Base-by-base conservation (phyloP, 2,329 filamentous ascomycete species). In the Orbilia brochopaga region DNA sequence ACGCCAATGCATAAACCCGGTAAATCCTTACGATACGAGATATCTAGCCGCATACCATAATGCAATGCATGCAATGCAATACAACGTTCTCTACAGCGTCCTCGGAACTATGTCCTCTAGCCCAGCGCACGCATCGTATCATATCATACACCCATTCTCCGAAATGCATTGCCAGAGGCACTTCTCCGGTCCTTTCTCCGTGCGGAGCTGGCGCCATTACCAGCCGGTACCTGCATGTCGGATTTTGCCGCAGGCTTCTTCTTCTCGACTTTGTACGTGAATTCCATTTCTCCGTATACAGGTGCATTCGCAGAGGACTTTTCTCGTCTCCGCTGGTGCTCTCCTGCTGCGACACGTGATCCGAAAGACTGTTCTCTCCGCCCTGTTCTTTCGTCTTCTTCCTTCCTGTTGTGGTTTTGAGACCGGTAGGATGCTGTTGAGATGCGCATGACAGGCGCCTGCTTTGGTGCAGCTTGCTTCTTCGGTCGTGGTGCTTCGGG, bases 351-450 rank as follows among this genome's bases (percentile, higher is more conserved):
- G 0, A 81, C 80, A 10, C 82, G 78, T 8, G 81, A 77, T 0
- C 81, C 83, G 73, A 85, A 85, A 0, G 81, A 80, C 56, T 78
- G 79, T 60, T 83, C 81, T 27, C 79, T 79, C 6, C 77, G 73
- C 5, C 42, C 60, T 11, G 58, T 77, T 17, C 79, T 32, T 8
- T 32, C 78, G n/a, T n/a, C n/a, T 35, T 79, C 78, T 30, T 76
- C 70, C 35, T 77, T 79, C 37, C 75, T 75, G 56, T 48, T 75
- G 21, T 13, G 80, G 81, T 10, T 80, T 79, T 1, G 81, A 80
- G 21, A 84, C 70, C 85, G 85, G 78, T 88, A 88, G 7, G 85
- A 85, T 1, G 86, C 85, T 0, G 88, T 89, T 0, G 89, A 91
- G 40, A 91, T 85, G 58, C 85, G 86, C 87, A 89, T 89, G 65